Conservation (phyloP, 139 green algal genomes). For the Auxenochlorella protothecoides region DNA sequence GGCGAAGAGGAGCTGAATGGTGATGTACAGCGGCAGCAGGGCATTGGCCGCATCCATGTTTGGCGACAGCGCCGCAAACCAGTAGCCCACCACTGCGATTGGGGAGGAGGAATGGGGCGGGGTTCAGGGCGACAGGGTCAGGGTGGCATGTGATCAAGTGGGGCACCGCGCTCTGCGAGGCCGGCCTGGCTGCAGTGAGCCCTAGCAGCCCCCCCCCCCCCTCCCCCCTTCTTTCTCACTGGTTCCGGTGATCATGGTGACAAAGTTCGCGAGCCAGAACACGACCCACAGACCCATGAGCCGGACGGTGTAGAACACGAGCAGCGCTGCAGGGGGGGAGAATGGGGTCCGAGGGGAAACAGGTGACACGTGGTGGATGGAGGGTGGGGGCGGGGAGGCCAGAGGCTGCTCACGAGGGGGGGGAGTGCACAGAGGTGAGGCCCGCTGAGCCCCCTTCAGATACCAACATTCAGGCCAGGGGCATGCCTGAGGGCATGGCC, state of each 20-base stretch:
- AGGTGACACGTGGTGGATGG: too few species aligned
- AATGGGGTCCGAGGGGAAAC: too few species aligned
- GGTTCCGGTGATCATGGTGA: constrained; percentile 44
- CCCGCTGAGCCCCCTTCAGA: too few species aligned
- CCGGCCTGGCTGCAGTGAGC: too few species aligned
- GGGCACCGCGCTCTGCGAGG: too few species aligned
- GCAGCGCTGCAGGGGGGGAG: neutral
- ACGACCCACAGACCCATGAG: constrained; percentile 44
- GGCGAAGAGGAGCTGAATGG: constrained; percentile 37
- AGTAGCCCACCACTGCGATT: constrained; percentile 53
- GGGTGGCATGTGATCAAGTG: too few species aligned
- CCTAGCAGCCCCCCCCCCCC: too few species aligned
- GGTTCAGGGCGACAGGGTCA: too few species aligned
- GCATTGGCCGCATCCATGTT: constrained; percentile 79
- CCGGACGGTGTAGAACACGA: constrained; percentile 45
- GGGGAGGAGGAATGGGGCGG: too few species aligned
- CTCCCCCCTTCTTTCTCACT: neutral
- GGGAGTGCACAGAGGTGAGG: too few species aligned
- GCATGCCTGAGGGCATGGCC: constrained; percentile 18
- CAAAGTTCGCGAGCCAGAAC: constrained; percentile 52
- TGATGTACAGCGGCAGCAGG: constrained; percentile 34
- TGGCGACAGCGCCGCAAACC: constrained; percentile 54
- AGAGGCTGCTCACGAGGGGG: too few species aligned
- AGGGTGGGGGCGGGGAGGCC: too few species aligned
- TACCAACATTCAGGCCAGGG: neutral